Evolutionary conservation across 179 eudicot genomes (phyloP), one percentile per base, ranked within the genome.

Genomic region (Silene coronaria): DNA sequence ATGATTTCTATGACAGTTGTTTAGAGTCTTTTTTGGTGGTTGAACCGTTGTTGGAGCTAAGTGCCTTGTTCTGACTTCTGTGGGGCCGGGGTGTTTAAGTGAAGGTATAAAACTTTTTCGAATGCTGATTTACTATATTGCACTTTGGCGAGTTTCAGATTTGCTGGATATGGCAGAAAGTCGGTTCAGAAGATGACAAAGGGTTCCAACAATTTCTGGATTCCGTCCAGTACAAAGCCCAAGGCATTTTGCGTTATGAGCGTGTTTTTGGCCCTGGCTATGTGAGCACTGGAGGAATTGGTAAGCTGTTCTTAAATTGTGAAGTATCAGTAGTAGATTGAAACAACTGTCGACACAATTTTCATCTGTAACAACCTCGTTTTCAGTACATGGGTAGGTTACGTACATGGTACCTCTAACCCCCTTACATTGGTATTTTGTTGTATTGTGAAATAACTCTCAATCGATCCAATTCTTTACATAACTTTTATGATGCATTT

Each of bases 261-360:
- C 93, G 93, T 23, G 90, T 92, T 36, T 95, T 92, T 82, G 99
- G 97, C 70, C 78, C 85, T 7, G 99, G 98, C 67, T 94, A 72
- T 84, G 97, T 95, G 55, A 95, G 99, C 94, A 90, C 99, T 2
- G 99, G 99, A 81, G 99, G 99, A 75, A 55, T 90, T n/a, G 99
- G 97, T 92, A 87, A 23, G 85, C 64, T 62, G 70, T 76, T 51
- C 21, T 57, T 58, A 13, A 32, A 42, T 42, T 67, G 48, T 32
- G 4, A 32, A 17, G 23, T 34, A 34, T 13, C 12, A 32, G 6
- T 63, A 12, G 38, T 63, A 12, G 38, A 27, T 14, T 26, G 38
- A 28, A 28, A 8, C 65, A 60, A 11, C 19, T 57, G 10, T 9
- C 27, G 32, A 60, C 0, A 21, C 65, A 60, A 10, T 53, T 53